phyloP scores from a whole-genome alignment of 192 early-diverging fungal genomes.

The Geosiphon pyriformis region DNA sequence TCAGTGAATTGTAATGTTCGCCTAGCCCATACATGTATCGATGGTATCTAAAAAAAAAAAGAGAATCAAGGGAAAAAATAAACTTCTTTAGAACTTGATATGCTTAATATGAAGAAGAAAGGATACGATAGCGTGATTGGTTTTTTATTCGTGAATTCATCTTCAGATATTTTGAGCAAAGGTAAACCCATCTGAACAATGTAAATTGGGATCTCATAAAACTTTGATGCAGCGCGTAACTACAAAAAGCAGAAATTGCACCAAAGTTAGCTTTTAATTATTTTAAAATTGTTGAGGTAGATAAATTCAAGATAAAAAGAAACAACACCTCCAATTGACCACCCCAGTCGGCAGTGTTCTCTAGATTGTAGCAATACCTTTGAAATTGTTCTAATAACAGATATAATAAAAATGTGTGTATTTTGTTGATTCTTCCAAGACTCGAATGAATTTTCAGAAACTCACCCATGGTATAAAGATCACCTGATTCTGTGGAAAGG shows the following conservation, averaged over 20 bases:
- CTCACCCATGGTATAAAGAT: constrained; percentile 57
- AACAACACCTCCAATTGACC: constrained; percentile 78
- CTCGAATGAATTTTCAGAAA: not conserved
- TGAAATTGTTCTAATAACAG: constrained; percentile 57
- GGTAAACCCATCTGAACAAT: constrained; percentile 82
- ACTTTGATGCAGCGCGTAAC: constrained; percentile 75
- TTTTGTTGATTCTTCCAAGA: too few species aligned
- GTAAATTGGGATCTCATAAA: constrained; percentile 71
- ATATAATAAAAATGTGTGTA: too few species aligned
- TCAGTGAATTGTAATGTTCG: constrained; percentile 92
- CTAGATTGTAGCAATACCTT: constrained; percentile 72
- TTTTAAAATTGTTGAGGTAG: not conserved
- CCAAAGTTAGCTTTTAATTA: not conserved
- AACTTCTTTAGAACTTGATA: too few species aligned
- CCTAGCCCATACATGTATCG: constrained; percentile 88
- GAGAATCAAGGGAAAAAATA: not conserved
- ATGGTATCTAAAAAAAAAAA: constrained; percentile 60
- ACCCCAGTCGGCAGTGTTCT: constrained; percentile 85
- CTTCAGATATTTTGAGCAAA: constrained; percentile 74
- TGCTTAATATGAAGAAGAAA: constrained; percentile 14
- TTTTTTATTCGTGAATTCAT: constrained; percentile 46
- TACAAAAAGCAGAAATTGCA: constrained; percentile 22
- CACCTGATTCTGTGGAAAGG: constrained; percentile 72
- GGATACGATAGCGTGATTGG: constrained; percentile 75
- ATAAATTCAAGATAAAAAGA: not conserved